Conservation (phyloP, 345 rosid genomes). For the Pistacia vera region DNA sequence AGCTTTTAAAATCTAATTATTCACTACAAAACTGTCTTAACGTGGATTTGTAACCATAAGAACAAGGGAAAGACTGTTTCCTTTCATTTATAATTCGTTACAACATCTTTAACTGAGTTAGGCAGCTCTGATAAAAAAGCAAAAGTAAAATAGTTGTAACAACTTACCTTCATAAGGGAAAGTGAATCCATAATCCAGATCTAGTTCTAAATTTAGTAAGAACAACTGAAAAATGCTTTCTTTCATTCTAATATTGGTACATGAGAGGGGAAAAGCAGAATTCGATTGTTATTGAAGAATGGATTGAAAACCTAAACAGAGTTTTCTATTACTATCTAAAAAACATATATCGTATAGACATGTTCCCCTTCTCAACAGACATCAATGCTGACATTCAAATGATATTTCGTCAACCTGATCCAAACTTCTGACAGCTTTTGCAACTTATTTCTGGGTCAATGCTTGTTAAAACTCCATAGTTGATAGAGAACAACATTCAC, state of each 20-base stretch:
- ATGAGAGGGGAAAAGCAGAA: slow-evolving; percentile 1
- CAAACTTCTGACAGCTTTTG: slow-evolving; percentile 21
- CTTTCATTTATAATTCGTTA: background rate
- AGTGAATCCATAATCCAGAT: background rate
- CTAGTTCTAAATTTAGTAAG: background rate
- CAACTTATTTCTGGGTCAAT: slow-evolving; percentile 21
- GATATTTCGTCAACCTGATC: slow-evolving; percentile 20
- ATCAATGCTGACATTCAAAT: slow-evolving; percentile 13
- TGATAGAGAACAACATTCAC: slow-evolving; percentile 27
- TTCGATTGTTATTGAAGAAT: slow-evolving; percentile 25
- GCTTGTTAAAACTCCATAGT: slow-evolving; percentile 1
- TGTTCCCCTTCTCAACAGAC: slow-evolving; percentile 13
- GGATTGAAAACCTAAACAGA: slow-evolving; percentile 17
- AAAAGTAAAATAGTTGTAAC: background rate
- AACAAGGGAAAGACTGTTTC: background rate
- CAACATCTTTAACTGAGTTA: background rate
- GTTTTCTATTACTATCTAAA: slow-evolving; percentile 24
- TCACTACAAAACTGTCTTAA: too few species aligned
- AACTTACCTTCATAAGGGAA: background rate
- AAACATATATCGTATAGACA: slow-evolving; percentile 28
- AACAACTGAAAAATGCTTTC: slow-evolving; percentile 5
- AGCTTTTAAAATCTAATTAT: too few species aligned
- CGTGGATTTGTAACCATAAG: too few species aligned
- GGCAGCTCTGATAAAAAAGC: background rate
- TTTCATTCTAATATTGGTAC: slow-evolving; percentile 22